Evolutionary conservation across 2,329 filamentous ascomycete species (phyloP), one percentile per base, ranked within the genome.

Genomic region (Chrysosphaeria jannelii): DNA sequence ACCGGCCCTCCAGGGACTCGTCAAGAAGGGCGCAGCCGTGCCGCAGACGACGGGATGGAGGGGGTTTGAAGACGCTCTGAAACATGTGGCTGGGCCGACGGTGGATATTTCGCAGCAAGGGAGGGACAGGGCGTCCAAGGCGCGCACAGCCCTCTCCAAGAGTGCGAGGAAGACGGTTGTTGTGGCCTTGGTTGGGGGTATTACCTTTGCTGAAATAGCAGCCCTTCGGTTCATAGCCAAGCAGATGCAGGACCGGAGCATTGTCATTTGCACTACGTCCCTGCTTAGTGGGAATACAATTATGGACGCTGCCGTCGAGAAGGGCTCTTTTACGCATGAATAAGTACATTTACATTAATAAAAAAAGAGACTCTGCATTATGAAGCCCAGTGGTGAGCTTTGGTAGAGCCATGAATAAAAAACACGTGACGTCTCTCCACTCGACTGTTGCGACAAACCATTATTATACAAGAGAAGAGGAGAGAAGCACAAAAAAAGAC

Each of bases 121-220:
- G 3, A 75, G 89, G 36, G 79, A 91, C 38, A 89, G 85, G 41
- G 78, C 79, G 2, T 65, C 81, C 15, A 79, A 81, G 36, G 81
- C 81, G 10, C 57, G 78, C 27, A 68, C 75, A 29, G 58, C 88
- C 13, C 50, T 97, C 19, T n/a, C 7, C 7, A n/a, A n/a, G 16
- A 7, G n/a, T 7, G 74, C 75, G 22, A 75, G 78, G 1, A 89
- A 90, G 50, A 81, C 72, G 0, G 69, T 89, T 1, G 74, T 91
- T 37, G 67, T 97, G n/a, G 89, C 93, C 34, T 93, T 93, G 44
- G 50, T 97, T 10, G 85, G 85, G n/a, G 88, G 85, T 2, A 72
- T 97, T 26, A 91, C 78, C 0, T 90, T 88, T 39, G 81, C 85
- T 0, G 85, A 97, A 45, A 81, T 97, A 40, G 78, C 88, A 19